These are phyloP conservation scores for Reticulascus tulasneorum DNA, from an alignment of 2,329 filamentous ascomycete genomes.

Conservation along the genomic window DNA sequence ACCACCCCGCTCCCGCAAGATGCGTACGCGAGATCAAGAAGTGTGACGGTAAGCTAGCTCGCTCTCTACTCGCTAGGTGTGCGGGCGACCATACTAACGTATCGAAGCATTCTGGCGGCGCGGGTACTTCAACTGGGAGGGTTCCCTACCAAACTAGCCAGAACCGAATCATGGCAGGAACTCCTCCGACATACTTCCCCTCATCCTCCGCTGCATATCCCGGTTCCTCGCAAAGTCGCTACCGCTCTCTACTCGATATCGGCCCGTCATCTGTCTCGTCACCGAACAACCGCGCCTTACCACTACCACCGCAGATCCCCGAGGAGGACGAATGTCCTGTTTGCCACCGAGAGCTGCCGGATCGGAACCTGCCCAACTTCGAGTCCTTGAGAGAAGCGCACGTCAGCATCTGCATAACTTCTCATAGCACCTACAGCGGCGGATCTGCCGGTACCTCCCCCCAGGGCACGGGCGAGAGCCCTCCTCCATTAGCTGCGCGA, in stretches of 20 bases:
- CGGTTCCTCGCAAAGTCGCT: constrained; percentile 13
- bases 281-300: constrained; percentile 33
- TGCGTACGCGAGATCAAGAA: constrained; percentile 21
- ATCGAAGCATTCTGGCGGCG: constrained; percentile 19
- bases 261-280: constrained; percentile 31
- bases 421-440: constrained; percentile 47
- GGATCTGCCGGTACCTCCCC: constrained; percentile 19
- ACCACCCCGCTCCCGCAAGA: constrained; percentile 27
- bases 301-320: constrained; percentile 45
- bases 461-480: constrained; percentile 17
- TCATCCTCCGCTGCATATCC: constrained; percentile 17
- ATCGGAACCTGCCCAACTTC: constrained; percentile 47
- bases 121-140: constrained; percentile 20
- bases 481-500: constrained; percentile 32
- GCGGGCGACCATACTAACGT: constrained; percentile 8
- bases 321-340: constrained; percentile 80
- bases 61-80: too few relatives aligned
- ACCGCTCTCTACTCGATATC: constrained; percentile 28
- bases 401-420: constrained; percentile 53
- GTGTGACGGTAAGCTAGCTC: constrained; percentile 7
- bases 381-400: constrained; percentile 55
- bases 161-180: constrained; percentile 36
- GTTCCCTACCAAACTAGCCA: constrained; percentile 30
- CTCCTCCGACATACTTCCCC: constrained; percentile 30
- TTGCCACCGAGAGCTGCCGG: constrained; percentile 68